These are phyloP conservation scores for Exsudoporus floridanus DNA, from an alignment of 1,284 basidiomycete species.

Conservation along the genomic window DNA sequence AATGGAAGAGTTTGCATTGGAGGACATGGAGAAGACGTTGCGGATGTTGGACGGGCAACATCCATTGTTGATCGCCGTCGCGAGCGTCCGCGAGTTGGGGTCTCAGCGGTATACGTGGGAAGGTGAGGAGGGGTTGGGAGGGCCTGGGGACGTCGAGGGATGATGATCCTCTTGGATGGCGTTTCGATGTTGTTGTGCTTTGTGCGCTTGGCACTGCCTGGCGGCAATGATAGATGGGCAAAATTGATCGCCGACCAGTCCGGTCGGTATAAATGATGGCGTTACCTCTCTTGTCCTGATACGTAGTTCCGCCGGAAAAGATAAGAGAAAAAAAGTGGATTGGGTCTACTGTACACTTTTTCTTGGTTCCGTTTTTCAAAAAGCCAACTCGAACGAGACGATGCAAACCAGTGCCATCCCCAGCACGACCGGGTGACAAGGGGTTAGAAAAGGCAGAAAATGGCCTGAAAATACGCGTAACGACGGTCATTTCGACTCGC, in stretches of 20 bases:
- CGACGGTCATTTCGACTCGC: background rate
- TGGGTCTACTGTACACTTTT: slow-evolving; percentile 3
- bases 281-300: background rate
- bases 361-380: background rate
- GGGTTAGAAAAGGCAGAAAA: background rate
- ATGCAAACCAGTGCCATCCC: background rate
- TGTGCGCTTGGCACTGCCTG: no score
- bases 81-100: slow-evolving; percentile 68
- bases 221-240: no score
- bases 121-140: slow-evolving; percentile 39
- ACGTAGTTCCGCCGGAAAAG: background rate
- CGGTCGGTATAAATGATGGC: background rate
- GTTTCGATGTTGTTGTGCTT: background rate
- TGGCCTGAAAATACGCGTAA: no score
- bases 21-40: slow-evolving; percentile 70
- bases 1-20: slow-evolving; percentile 66
- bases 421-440: background rate
- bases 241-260: background rate
- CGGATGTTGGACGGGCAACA: slow-evolving; percentile 55
- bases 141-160: slow-evolving; percentile 6
- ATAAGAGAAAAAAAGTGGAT: background rate
- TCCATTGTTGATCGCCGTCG: slow-evolving; percentile 62
- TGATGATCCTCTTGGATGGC: background rate
- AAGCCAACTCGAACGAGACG: background rate
- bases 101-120: slow-evolving; percentile 45